These are phyloP conservation scores for Neurospora crassa DNA, from an alignment of 2,329 filamentous ascomycete species.

Conservation along the genomic window DNA sequence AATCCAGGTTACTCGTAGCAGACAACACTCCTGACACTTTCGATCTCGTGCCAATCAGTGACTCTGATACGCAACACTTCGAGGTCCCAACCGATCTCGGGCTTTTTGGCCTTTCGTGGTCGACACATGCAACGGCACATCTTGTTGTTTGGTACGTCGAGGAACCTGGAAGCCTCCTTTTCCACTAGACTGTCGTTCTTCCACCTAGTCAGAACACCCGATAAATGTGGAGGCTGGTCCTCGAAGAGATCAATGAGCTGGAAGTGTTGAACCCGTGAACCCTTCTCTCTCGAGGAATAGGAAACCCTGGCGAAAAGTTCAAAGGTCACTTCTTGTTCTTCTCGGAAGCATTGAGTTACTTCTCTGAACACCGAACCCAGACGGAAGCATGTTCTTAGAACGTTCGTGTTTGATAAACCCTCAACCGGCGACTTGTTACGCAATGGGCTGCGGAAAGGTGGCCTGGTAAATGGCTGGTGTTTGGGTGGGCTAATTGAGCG, in stretches of 20 bases:
- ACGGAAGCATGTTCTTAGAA: conserved; percentile 53
- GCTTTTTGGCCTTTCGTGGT: conserved; percentile 1
- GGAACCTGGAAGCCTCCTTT: conserved; percentile 4
- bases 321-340: conserved; percentile 35
- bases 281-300: conserved; percentile 44
- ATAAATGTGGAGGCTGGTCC: conserved; percentile 2
- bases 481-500: neutral
- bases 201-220: conserved; percentile 9
- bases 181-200: conserved; percentile 7
- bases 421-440: conserved; percentile 43
- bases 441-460: conserved; percentile 38
- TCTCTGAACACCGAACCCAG: conserved; percentile 49
- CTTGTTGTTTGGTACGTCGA: neutral
- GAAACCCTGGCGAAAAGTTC: conserved; percentile 55
- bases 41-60: conserved; percentile 4
- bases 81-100: conserved; percentile 3
- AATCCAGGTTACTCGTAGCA: neutral
- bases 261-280: conserved; percentile 37
- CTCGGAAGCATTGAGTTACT: conserved; percentile 24
- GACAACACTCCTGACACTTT: conserved; percentile 1
- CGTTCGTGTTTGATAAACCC: conserved; percentile 35
- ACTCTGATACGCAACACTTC: conserved; percentile 3
- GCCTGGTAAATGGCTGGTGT: conserved; percentile 2
- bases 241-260: conserved; percentile 31
- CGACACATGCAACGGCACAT: conserved; percentile 12